A percentile compares a stretch with the other conserved stretches of the same genome.
These are phyloP conservation scores for Pleoardoris graminearum DNA, from an alignment of 2,329 filamentous ascomycete genomes.

Conservation along the genomic window DNA sequence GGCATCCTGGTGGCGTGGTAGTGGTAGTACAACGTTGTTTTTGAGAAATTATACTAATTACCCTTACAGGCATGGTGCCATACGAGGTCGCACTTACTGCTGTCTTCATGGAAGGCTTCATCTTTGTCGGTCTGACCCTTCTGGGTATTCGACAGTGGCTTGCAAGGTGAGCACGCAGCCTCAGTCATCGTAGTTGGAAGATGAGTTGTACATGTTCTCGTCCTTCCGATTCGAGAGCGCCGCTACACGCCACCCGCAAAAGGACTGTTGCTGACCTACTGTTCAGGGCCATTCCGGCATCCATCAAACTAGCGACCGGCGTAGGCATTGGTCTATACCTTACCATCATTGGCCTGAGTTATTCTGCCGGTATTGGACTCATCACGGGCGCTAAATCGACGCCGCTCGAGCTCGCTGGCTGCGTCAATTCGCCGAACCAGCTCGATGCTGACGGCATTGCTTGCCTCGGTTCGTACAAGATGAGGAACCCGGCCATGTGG, in stretches of 20 bases:
- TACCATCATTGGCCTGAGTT: slow-evolving; percentile 74
- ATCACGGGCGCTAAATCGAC: slow-evolving; percentile 70
- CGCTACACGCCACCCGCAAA: slow-evolving; percentile 38
- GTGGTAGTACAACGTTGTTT: slow-evolving; percentile 8
- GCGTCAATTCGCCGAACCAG: slow-evolving; percentile 55
- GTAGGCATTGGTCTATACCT: slow-evolving; percentile 86
- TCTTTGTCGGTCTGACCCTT: slow-evolving; percentile 78
- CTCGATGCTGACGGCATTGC: slow-evolving; percentile 47
- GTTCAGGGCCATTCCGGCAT: slow-evolving; percentile 72
- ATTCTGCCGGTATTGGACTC: slow-evolving; percentile 79
- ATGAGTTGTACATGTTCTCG: background rate
- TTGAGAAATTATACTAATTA: slow-evolving; percentile 16
- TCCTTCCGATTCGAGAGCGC: slow-evolving; percentile 4
- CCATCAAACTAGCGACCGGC: slow-evolving; percentile 84
- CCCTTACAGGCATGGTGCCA: slow-evolving; percentile 58
- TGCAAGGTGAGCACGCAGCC: slow-evolving; percentile 36
- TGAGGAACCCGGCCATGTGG: slow-evolving; percentile 85
- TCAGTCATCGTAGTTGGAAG: slow-evolving; percentile 40
- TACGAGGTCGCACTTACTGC: slow-evolving; percentile 79
- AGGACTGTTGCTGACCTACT: slow-evolving; percentile 60
- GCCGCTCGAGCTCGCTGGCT: slow-evolving; percentile 77
- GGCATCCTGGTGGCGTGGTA: background rate
- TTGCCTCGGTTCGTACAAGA: slow-evolving; percentile 69
- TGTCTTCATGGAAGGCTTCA: slow-evolving; percentile 85
- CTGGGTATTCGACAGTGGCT: slow-evolving; percentile 75